Base-by-base conservation (phyloP, 805 yeast genomes). In the Candida anglica region DNA sequence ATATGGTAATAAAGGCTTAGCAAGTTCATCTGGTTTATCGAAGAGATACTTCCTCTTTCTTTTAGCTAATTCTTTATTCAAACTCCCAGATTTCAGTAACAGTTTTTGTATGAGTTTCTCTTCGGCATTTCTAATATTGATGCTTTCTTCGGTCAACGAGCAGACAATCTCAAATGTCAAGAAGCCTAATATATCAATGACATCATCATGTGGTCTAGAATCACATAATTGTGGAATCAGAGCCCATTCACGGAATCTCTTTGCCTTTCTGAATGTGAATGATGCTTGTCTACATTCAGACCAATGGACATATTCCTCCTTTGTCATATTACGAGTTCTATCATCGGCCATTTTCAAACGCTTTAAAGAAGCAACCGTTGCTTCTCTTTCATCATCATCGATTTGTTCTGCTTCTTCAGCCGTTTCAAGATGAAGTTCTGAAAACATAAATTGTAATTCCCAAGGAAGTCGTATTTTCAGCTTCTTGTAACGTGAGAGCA, bases 281-380 rank as follows among this genome's bases (percentile, higher is more conserved):
- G 94, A 81, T 1, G 98, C 98, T 58, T 93, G 98, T 41, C 98
- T 76, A 60, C 98, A 93, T 52, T 93, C 98, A 9, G 96, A 86
- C 97, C 98, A 93, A 56, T 93, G 98, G 13, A 89, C 98, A 51
- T 93, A 93, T 54, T 93, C 98, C 49, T 93, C 96, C 52, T 80
- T 83, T 1, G 98, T 93, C 98, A 93, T 93, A 46, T 82, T 75
- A 43, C 71, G 77, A 0, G 98, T 93, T 41, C 98, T 71, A 33
- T 93, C 96, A 59, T 93, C 98, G 3, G 97, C 97, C 58, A 77
- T 80, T 50, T 88, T 87, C 44, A 93, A 71, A 38, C 97, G 69
- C 56, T 88, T 87, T 56, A 87, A 63, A n/a, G 95, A 86, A 0
- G 95, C 93, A 19, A 81, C 58, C 21, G 87, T 82, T 4, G 96